Evolutionary conservation across 768 basidiomycete species (phyloP).

Genomic region (Crepidotus variabilis): DNA sequence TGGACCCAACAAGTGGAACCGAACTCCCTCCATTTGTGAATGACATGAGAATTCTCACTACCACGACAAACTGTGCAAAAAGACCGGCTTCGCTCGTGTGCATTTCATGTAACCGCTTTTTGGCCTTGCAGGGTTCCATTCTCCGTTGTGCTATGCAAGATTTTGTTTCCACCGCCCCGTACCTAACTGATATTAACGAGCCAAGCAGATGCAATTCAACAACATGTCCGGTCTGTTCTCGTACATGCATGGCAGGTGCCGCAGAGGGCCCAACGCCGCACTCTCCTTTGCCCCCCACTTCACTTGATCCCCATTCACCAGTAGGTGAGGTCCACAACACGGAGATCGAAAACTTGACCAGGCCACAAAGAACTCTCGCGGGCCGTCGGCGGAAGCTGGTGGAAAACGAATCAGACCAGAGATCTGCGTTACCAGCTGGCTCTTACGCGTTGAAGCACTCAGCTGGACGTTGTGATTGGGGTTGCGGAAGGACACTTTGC

Average conservation of each 20-base stretch:
- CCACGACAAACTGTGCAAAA: not conserved
- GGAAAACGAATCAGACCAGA: not conserved
- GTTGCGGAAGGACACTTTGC: slow-evolving; percentile 4
- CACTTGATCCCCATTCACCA: not conserved
- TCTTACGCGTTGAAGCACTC: not conserved
- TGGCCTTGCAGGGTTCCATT: not conserved
- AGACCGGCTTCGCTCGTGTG: not conserved
- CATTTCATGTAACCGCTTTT: not conserved
- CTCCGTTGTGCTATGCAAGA: slow-evolving; percentile 1
- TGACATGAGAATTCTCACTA: not conserved
- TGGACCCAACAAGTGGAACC: not conserved
- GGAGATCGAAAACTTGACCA: no score
- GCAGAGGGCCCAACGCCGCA: not conserved
- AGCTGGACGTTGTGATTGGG: not conserved
- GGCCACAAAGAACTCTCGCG: not conserved
- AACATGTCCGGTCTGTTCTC: slow-evolving; percentile 2
- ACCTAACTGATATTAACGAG: not conserved
- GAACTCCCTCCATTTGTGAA: not conserved
- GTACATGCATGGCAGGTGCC: not conserved
- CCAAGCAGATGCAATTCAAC: not conserved
- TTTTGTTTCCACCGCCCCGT: not conserved
- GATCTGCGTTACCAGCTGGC: not conserved
- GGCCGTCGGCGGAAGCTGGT: not conserved
- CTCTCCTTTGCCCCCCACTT: not conserved
- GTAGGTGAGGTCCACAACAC: no score